phyloP scores from a whole-genome alignment of 495 filamentous ascomycete species.

The Acidiella bohemica region DNA sequence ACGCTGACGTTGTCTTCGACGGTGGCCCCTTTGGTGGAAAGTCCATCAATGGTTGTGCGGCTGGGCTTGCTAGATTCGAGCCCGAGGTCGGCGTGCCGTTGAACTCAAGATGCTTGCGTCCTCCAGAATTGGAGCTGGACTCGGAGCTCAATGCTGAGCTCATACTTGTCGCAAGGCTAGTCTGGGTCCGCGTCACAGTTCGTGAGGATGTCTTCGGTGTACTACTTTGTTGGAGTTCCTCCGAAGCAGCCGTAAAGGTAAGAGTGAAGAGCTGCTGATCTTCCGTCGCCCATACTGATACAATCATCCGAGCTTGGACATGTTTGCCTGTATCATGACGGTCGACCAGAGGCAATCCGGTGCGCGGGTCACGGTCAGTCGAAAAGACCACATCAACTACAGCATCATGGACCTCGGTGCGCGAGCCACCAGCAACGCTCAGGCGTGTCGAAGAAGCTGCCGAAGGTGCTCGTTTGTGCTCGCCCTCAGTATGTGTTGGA shows the following conservation, averaged over 20 bases:
- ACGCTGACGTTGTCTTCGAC: conserved; percentile 32
- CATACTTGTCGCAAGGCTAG: conserved; percentile 9
- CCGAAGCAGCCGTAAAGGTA: conserved; percentile 42
- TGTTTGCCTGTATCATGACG: conserved; percentile 23
- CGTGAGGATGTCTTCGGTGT: conserved; percentile 16
- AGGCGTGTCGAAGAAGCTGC: conserved; percentile 28
- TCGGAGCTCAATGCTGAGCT: conserved; percentile 18
- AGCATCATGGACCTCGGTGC: conserved; percentile 27
- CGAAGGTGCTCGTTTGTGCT: conserved; percentile 3
- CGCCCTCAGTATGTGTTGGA: too few relatives aligned
- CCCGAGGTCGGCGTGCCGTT: not conserved
- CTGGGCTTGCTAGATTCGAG: conserved; percentile 5
- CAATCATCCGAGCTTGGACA: conserved; percentile 49
- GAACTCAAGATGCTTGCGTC: conserved; percentile 3
- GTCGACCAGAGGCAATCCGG: conserved; percentile 13
- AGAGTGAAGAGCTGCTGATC: conserved; percentile 49
- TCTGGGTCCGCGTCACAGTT: conserved; percentile 20
- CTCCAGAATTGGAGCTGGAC: conserved; percentile 21
- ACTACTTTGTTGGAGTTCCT: conserved; percentile 24
- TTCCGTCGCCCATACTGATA: conserved; percentile 49
- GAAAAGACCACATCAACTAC: conserved; percentile 46
- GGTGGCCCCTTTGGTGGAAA: conserved; percentile 51
- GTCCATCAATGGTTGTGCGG: conserved; percentile 18
- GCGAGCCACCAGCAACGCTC: conserved; percentile 26
- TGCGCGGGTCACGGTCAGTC: conserved; percentile 14